phyloP scores from a whole-genome alignment of 192 early-diverging fungal genomes.

The Phlyctochytrium bullatum region DNA sequence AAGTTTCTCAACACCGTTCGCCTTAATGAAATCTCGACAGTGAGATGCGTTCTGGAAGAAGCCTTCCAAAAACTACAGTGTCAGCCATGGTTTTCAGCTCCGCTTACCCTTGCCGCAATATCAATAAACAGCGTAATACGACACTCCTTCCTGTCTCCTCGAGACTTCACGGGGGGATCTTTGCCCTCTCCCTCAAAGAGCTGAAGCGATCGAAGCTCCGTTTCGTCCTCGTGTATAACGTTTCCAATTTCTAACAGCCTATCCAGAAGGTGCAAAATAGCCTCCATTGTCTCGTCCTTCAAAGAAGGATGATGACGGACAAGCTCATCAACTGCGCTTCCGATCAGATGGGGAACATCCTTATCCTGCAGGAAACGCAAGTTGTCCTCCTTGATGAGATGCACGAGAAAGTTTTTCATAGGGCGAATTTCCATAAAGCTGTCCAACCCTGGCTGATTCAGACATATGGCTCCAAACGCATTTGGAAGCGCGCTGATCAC shows the following conservation, averaged over 20 bases:
- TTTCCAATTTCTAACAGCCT: conserved; percentile 63
- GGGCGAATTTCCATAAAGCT: conserved; percentile 72
- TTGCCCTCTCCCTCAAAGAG: conserved; percentile 7
- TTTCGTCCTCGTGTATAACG: conserved; percentile 52
- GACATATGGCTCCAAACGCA: conserved; percentile 93
- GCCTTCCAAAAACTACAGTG: conserved; percentile 76
- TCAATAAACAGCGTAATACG: conserved; percentile 58
- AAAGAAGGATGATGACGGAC: conserved; percentile 91
- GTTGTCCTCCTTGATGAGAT: conserved; percentile 76
- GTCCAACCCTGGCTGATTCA: conserved; percentile 86
- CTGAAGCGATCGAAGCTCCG: background rate
- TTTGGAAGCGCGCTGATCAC: conserved; percentile 77
- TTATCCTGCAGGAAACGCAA: conserved; percentile 66
- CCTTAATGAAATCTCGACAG: conserved; percentile 69
- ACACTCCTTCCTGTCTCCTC: conserved; percentile 51
- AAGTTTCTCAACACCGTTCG: conserved; percentile 61
- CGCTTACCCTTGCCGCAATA: conserved; percentile 36
- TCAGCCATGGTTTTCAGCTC: no score
- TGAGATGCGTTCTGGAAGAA: conserved; percentile 77
- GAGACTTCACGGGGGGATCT: no score
- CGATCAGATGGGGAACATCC: conserved; percentile 81
- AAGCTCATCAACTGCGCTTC: conserved; percentile 88
- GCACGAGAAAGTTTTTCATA: conserved; percentile 67
- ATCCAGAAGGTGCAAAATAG: conserved; percentile 68
- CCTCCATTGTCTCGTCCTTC: conserved; percentile 68